A percentile compares a stretch with the other conserved stretches of the same genome.
phyloP scores from a whole-genome alignment of 1,284 basidiomycete species.

The Sanghuangporus baumii region DNA sequence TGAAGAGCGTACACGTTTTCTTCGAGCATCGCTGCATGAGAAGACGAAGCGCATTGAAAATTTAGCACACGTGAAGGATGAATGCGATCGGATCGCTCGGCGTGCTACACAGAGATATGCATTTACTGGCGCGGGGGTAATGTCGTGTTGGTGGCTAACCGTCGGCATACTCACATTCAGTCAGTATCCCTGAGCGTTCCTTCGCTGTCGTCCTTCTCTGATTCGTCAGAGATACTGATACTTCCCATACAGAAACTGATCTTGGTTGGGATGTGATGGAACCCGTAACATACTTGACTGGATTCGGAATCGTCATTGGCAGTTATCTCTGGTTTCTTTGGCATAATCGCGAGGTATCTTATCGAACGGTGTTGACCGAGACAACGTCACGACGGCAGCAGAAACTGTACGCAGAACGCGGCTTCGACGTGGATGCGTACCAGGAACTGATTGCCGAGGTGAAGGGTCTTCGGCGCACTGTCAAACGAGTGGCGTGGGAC shows the following conservation, averaged over 20 bases:
- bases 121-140: constrained; percentile 49
- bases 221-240: neutral
- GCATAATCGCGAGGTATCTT: constrained; percentile 65
- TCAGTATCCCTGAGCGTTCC: constrained; percentile 31
- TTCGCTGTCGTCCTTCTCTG: neutral
- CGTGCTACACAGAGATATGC: constrained; percentile 52
- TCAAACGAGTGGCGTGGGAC: constrained; percentile 54
- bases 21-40: constrained; percentile 42
- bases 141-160: constrained; percentile 57
- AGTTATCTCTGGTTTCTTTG: constrained; percentile 61
- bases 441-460: constrained; percentile 49
- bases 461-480: constrained; percentile 45
- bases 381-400: constrained; percentile 40
- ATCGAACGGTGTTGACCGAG: constrained; percentile 52
- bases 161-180: constrained; percentile 62
- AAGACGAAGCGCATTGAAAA: constrained; percentile 38
- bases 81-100: constrained; percentile 53
- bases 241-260: constrained; percentile 24
- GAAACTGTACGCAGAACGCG: constrained; percentile 50
- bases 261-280: constrained; percentile 61
- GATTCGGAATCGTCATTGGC: constrained; percentile 52
- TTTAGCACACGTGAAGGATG: constrained; percentile 48
- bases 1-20: constrained; percentile 53
- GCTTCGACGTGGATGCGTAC: constrained; percentile 60
- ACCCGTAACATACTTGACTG: constrained; percentile 60